Evolutionary conservation across 2,329 filamentous ascomycete species (phyloP), one percentile per base, ranked within the genome.

Genomic region (Paecilomyces niveus): DNA sequence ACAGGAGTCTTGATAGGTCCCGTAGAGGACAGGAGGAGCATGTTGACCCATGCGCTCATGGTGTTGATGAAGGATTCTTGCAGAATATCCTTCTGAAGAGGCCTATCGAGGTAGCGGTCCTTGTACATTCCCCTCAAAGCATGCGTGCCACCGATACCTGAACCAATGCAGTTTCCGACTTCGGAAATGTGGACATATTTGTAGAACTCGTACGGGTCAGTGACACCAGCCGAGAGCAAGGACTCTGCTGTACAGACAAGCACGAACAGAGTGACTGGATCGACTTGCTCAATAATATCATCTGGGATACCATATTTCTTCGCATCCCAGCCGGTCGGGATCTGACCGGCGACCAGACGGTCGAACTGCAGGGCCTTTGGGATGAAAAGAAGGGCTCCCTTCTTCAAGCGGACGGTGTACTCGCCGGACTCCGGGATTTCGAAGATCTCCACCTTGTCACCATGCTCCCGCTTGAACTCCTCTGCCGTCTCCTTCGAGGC

Each of bases 1-100:
- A 97, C 94, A 3, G 94, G 94, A 0, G 95, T 97, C 83, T 97
- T 97, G 83, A 99, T 97, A 50, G 94, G 91, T 66, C 94, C 94
- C 56, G 94, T 97, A 4, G 94, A 97, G 3, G 94, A 99, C 63
- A 99, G 81, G 63, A 99, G 82, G 78, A 99, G 81, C 94, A 99
- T 99, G 82, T 99, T 99, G 59, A 99, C 92, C 94, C 94, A 99
- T 15, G 94, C 94, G 67, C 90, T 89, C 93, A 99, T 99, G 58
- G 94, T 99, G 83, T 99, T 99, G 84, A 99, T 97, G 83, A 99
- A 99, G 11, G 94, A 97, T 78, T 99, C 94, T 73, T 99, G 95
- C 13, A 99, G 84, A 72, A 99, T 97, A 72, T 99, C 94, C 79
- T 97, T 99, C 78, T 99, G 95, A 54, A 99, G 85, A 58, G 93